phyloP scores from a whole-genome alignment of 2,329 filamentous ascomycete genomes.

The Aureobasidium namibiae region DNA sequence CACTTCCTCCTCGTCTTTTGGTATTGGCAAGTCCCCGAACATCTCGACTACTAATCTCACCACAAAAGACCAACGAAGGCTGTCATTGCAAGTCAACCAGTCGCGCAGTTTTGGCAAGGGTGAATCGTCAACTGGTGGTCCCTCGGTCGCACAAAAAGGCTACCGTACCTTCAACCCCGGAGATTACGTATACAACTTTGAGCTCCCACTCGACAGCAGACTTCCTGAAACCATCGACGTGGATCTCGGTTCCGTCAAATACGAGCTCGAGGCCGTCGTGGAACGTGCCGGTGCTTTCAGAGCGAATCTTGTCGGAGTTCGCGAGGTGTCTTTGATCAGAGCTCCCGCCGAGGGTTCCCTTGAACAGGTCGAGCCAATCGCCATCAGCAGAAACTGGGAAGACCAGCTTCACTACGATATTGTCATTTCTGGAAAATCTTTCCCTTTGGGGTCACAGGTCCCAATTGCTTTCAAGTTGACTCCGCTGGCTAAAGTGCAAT shows the following conservation, averaged over 20 bases:
- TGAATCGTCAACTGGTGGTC: slow-evolving; percentile 50
- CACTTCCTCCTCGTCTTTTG: slow-evolving; percentile 32
- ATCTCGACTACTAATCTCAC: slow-evolving; percentile 37
- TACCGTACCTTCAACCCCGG: slow-evolving; percentile 79
- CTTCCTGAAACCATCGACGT: slow-evolving; percentile 78
- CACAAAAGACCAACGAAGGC: slow-evolving; percentile 50
- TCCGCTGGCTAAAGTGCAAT: slow-evolving; percentile 84
- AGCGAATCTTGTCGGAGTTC: slow-evolving; percentile 71
- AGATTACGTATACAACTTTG: slow-evolving; percentile 68
- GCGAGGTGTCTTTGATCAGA: slow-evolving; percentile 76
- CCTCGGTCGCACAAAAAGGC: slow-evolving; percentile 62
- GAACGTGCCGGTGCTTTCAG: slow-evolving; percentile 86
- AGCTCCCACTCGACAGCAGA: slow-evolving; percentile 72
- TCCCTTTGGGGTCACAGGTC: slow-evolving; percentile 77
- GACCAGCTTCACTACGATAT: slow-evolving; percentile 95
- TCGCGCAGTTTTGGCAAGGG: slow-evolving; percentile 79
- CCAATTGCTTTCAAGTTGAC: slow-evolving; percentile 93
- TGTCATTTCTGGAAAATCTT: slow-evolving; percentile 91
- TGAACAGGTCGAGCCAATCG: slow-evolving; percentile 87
- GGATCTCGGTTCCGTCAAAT: slow-evolving; percentile 78
- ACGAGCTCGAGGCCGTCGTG: slow-evolving; percentile 76
- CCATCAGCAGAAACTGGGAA: slow-evolving; percentile 88
- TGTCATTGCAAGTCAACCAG: slow-evolving; percentile 73
- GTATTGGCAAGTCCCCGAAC: slow-evolving; percentile 34
- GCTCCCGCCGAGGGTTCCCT: slow-evolving; percentile 80